A percentile compares a stretch with the other conserved stretches of the same genome.
phyloP scores from a whole-genome alignment of 371 early-diverging fungal species.

The Syncephalis plumigaleata region DNA sequence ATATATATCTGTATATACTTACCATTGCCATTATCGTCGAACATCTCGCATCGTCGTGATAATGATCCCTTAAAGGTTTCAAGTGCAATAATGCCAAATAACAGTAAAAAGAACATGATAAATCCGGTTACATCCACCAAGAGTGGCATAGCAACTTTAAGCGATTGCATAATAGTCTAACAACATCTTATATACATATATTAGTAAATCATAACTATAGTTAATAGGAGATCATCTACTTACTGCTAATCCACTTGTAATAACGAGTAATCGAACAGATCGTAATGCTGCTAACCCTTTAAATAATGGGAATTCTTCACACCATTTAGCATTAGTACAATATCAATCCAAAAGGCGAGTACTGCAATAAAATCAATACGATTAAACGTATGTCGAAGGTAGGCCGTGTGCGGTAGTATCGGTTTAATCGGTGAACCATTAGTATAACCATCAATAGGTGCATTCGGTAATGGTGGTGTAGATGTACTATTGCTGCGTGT shows the following conservation, averaged over 20 bases:
- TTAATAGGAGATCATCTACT: too few species aligned
- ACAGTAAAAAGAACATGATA: slow-evolving; percentile 38
- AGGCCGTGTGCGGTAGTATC: slow-evolving; percentile 16
- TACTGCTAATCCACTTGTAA: slow-evolving; percentile 24
- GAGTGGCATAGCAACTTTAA: slow-evolving; percentile 40
- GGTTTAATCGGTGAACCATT: neutral
- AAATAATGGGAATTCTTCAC: slow-evolving; percentile 26
- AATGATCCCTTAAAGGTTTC: slow-evolving; percentile 48
- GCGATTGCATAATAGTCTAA: slow-evolving; percentile 33
- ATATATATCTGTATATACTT: too few species aligned
- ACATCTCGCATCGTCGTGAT: slow-evolving; percentile 35
- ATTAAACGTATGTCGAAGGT: slow-evolving; percentile 44
- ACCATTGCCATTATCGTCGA: slow-evolving; percentile 9
- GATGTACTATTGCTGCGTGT: too few species aligned
- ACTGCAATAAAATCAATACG: slow-evolving; percentile 42
- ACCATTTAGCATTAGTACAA: slow-evolving; percentile 19
- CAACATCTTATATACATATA: slow-evolving; percentile 4
- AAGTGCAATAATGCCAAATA: slow-evolving; percentile 22
- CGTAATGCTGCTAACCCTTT: slow-evolving; percentile 32
- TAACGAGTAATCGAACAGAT: slow-evolving; percentile 30
- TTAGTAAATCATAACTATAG: too few species aligned
- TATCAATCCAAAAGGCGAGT: slow-evolving; percentile 35
- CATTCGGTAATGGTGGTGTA: neutral
- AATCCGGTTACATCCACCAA: slow-evolving; percentile 36
- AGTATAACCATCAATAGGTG: neutral